A percentile compares a stretch with the other conserved stretches of the same genome.
Conservation (phyloP, 2,329 filamentous ascomycete species). For the Aspergillus piperis region DNA sequence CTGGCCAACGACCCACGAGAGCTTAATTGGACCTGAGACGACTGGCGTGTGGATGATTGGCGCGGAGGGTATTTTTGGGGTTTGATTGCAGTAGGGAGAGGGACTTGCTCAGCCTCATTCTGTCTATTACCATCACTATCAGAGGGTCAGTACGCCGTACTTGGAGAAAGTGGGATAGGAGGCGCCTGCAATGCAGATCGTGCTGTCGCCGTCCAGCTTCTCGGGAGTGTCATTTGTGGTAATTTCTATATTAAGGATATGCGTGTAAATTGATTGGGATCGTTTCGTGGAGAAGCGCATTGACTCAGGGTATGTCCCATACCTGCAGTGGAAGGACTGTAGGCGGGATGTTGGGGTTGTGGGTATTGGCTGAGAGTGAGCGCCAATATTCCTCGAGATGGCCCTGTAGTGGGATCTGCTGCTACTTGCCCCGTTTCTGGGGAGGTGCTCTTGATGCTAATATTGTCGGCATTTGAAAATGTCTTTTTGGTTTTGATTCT, state of each 20-base stretch:
- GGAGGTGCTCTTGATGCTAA: slow-evolving; percentile 28
- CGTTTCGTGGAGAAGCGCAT: neutral
- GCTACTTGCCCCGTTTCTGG: slow-evolving; percentile 7
- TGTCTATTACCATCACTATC: neutral
- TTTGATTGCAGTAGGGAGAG: neutral
- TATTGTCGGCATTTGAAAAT: slow-evolving; percentile 26
- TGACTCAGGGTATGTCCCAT: too few relatives aligned
- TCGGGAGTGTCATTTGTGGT: neutral
- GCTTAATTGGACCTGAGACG: slow-evolving; percentile 24
- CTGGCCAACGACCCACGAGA: slow-evolving; percentile 30
- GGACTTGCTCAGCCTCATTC: neutral
- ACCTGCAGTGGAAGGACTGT: neutral
- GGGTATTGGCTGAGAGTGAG: neutral
- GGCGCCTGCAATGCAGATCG: slow-evolving; percentile 3
- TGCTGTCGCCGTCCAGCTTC: neutral
- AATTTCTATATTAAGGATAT: neutral
- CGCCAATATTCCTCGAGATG: neutral
- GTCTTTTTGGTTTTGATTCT: slow-evolving; percentile 32
- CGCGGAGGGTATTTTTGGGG: neutral
- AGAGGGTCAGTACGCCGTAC: neutral
- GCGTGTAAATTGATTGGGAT: neutral
- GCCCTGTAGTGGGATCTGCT: neutral
- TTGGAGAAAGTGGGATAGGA: neutral
- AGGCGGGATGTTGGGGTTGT: neutral
- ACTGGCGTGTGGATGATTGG: slow-evolving; percentile 1